These are phyloP conservation scores for Iberis pinnata DNA, from an alignment of 345 rosid species.

Conservation along the genomic window DNA sequence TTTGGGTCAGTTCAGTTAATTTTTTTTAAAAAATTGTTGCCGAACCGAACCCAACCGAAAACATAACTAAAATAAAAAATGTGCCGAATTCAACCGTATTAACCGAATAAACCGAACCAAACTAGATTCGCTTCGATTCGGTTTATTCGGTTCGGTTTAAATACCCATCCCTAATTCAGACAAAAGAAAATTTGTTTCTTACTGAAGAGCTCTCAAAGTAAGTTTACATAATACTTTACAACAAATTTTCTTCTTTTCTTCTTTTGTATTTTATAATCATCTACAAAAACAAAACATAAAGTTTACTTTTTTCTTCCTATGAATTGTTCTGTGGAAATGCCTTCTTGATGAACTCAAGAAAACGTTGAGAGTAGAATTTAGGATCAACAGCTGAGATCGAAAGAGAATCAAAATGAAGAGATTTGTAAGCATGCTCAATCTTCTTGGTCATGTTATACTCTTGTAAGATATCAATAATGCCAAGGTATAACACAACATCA, in stretches of 20 bases:
- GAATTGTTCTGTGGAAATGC: conserved; percentile 54
- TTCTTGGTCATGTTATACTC: conserved; percentile 86
- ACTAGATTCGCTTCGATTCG: too few species aligned
- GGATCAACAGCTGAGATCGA: conserved; percentile 93
- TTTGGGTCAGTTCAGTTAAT: too few species aligned
- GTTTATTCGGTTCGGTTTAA: too few species aligned
- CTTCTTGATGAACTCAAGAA: conserved; percentile 74
- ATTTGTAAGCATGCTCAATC: conserved; percentile 90
- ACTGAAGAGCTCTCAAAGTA: too few species aligned
- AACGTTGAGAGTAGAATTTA: conserved; percentile 67
- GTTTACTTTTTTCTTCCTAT: conserved; percentile 10
- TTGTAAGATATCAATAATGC: conserved; percentile 86
- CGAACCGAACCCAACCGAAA: too few species aligned
- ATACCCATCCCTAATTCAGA: too few species aligned
- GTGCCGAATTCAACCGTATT: too few species aligned
- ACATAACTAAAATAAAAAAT: too few species aligned
- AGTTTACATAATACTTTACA: conserved; percentile 18
- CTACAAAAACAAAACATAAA: conserved; percentile 11
- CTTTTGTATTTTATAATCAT: too few species aligned
- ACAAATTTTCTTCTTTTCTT: not conserved
- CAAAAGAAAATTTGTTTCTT: too few species aligned
- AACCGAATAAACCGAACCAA: too few species aligned
- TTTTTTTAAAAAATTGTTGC: too few species aligned
- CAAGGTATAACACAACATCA: conserved; percentile 86
- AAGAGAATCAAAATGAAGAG: conserved; percentile 75